Percentiles rank a stretch among this genome's conserved stretches.
Conservation (phyloP, 495 filamentous ascomycete genomes). For the Penicillium arizonense region DNA sequence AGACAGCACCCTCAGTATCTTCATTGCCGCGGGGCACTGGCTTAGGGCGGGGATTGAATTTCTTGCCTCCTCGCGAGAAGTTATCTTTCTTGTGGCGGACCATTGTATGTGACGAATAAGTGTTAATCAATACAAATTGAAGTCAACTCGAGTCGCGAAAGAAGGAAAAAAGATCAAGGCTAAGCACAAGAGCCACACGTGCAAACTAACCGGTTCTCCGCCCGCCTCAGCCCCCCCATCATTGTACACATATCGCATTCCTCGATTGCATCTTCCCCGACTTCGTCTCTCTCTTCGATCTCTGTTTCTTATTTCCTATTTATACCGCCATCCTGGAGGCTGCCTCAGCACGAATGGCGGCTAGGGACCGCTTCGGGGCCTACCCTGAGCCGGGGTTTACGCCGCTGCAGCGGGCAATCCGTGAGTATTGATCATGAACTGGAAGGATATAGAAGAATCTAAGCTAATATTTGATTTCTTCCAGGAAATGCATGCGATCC, state of each 20-base stretch:
- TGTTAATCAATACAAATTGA: not conserved
- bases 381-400: slow-evolving; percentile 76
- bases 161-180: slow-evolving; percentile 19
- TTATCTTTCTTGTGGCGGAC: slow-evolving; percentile 94
- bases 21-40: slow-evolving; percentile 44
- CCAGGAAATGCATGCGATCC: slow-evolving; percentile 89
- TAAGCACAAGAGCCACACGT: slow-evolving; percentile 31
- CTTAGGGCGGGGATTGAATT: slow-evolving; percentile 50
- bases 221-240: slow-evolving; percentile 13
- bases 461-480: slow-evolving; percentile 1
- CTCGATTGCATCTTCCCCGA: slow-evolving; percentile 15
- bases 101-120: slow-evolving; percentile 45
- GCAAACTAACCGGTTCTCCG: slow-evolving; percentile 21
- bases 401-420: slow-evolving; percentile 90
- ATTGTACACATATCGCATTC: slow-evolving; percentile 17
- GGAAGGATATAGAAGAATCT: slow-evolving; percentile 5
- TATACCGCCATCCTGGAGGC: slow-evolving; percentile 72
- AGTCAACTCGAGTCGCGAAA: not conserved
- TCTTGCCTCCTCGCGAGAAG: slow-evolving; percentile 68
- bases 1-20: slow-evolving; percentile 22
- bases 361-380: slow-evolving; percentile 89
- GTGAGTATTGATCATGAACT: slow-evolving; percentile 38
- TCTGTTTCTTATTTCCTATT: slow-evolving; percentile 2
- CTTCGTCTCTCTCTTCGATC: slow-evolving; percentile 7
- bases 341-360: slow-evolving; percentile 89